Conservation (phyloP, 2,329 filamentous ascomycete species). For the Fusarium fujikuroi region DNA sequence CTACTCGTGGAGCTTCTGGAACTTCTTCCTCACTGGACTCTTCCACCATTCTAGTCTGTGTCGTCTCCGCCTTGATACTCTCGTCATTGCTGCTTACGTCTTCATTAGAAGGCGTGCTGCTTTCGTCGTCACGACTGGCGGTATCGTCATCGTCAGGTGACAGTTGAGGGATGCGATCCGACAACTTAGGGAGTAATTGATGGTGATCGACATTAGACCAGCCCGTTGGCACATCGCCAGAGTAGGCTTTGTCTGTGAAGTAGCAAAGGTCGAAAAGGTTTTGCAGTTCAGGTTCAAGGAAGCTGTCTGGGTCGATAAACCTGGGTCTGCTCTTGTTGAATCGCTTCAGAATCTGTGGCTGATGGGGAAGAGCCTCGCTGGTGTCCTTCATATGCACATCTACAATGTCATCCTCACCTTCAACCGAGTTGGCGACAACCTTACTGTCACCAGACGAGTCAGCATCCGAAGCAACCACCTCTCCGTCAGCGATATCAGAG, state of each 20-base stretch:
- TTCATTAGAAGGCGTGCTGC: conserved; percentile 61
- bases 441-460: conserved; percentile 76
- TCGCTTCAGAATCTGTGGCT: conserved; percentile 51
- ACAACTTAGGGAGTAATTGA: conserved; percentile 65
- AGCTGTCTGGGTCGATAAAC: conserved; percentile 64
- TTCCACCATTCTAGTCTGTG: conserved; percentile 66
- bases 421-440: conserved; percentile 80
- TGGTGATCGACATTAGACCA: conserved; percentile 72
- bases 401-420: conserved; percentile 90
- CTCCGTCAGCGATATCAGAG: conserved; percentile 71
- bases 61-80: conserved; percentile 46
- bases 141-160: conserved; percentile 58
- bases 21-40: conserved; percentile 68
- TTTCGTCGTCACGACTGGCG: conserved; percentile 60
- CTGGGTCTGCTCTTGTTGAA: conserved; percentile 63
- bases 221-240: conserved; percentile 74
- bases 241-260: conserved; percentile 59
- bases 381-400: conserved; percentile 86
- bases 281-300: conserved; percentile 71
- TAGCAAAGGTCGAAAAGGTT: conserved; percentile 83
- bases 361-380: conserved; percentile 46
- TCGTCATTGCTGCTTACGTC: conserved; percentile 66
- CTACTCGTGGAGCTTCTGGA: conserved; percentile 42
- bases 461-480: conserved; percentile 74
- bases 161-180: conserved; percentile 57